Conservation (phyloP, 208 protist species). For the Leishmania tarentolae region DNA sequence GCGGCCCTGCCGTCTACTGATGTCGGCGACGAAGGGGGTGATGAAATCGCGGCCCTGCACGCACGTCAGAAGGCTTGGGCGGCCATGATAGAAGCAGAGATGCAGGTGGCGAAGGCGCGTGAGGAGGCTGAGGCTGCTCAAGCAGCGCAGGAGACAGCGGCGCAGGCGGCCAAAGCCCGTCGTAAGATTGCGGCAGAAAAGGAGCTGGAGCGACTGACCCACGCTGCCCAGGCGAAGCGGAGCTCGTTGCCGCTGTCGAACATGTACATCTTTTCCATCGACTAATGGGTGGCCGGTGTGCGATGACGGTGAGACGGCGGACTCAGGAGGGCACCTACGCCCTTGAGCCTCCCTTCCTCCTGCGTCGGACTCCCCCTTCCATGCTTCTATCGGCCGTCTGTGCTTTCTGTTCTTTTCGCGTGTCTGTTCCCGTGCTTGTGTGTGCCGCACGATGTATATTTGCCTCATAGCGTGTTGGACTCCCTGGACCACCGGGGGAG, state of each 20-base stretch:
- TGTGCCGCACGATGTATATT: slow-evolving; percentile 6
- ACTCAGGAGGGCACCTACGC: background rate
- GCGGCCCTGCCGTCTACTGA: background rate
- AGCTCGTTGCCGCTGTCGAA: slow-evolving; percentile 68
- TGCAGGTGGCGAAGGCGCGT: slow-evolving; percentile 29
- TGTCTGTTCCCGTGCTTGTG: background rate
- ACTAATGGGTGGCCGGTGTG: slow-evolving; percentile 31
- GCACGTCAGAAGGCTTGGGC: slow-evolving; percentile 73
- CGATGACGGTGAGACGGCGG: background rate
- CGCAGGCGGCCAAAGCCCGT: slow-evolving; percentile 33
- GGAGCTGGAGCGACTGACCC: slow-evolving; percentile 50
- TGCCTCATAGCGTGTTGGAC: background rate
- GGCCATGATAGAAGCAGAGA: slow-evolving; percentile 52
- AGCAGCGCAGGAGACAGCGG: slow-evolving; percentile 44
- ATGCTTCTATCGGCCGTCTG: background rate
- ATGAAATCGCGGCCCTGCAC: slow-evolving; percentile 33
- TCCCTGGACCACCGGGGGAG: background rate
- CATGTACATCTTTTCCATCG: slow-evolving; percentile 84
- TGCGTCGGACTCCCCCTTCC: background rate
- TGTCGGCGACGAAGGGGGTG: slow-evolving; percentile 1
- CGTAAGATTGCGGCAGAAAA: slow-evolving; percentile 45
- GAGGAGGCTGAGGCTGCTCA: slow-evolving; percentile 42
- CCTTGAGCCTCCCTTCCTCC: background rate
- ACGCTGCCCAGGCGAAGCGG: slow-evolving; percentile 44
- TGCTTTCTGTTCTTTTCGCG: background rate